Evolutionary conservation across 257 asterid species (phyloP), one percentile per base, ranked within the genome.

Genomic region (Fraxinus pennsylvanica): DNA sequence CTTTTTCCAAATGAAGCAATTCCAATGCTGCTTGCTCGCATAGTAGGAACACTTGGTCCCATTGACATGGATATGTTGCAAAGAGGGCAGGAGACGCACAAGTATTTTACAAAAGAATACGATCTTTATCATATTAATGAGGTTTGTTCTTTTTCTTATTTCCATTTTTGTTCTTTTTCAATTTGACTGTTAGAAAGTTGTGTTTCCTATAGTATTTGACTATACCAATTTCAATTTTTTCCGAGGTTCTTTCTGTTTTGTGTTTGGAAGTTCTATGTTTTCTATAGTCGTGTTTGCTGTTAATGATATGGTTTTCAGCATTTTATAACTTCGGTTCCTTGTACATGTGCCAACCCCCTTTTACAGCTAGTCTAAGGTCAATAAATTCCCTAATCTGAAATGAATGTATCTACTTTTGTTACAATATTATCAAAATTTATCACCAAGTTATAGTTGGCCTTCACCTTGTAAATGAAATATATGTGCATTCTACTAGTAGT

Each of bases 1-100:
- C 96, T 96, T 67, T 96, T 96, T 81, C 97, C 98, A 33, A 96
- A 93, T 75, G 97, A 93, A 85, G 86, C 86, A 14, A 79, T 96
- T n/a, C 91, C 81, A 25, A 69, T 82, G 79, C 84, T 96, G 82
- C 97, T 96, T 72, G 98, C 92, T 8, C 95, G 96, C 4, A 82
- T 92, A 89, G 81, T 91, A 33, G 94, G 90, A 50, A 52, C 89
- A 68, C 82, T 96, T 21, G 99, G 98, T 71, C 97, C 92, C 19
- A 80, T 96, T 27, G 92, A 90, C 80, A 59, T 59, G 84, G 92
- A 86, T 30, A 91, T 96, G 97, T 82, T 96, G 76, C 79, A 76
- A 74, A 82, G 82, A 17, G 99, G 97, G 71, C 89, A 78, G 78
- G 97, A 96, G 81, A 88, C 95, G 0, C 85, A 86, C 81, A 93